Conservation (phyloP, 1,284 basidiomycete genomes). For the Fomitopsis pinicola region DNA sequence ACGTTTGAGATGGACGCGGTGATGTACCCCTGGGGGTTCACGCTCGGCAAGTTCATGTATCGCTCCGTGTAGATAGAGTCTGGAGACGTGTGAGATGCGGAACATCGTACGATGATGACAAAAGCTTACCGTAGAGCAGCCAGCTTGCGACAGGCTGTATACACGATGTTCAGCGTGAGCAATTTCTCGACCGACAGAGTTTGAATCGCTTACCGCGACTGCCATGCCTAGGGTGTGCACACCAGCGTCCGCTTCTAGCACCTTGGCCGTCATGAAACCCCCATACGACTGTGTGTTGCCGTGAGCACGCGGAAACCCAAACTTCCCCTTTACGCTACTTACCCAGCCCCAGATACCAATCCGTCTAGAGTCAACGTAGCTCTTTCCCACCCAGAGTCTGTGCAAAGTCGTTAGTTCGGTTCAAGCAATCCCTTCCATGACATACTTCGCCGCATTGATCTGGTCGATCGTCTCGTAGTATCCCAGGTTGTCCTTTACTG, state of each 20-base stretch:
- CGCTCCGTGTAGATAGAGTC: constrained; percentile 93
- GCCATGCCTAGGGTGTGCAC: constrained; percentile 88
- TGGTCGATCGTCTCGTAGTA: constrained; percentile 87
- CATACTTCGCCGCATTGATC: constrained; percentile 77
- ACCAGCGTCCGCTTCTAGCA: constrained; percentile 82
- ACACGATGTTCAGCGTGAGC: neutral
- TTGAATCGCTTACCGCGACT: constrained; percentile 56
- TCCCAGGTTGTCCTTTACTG: constrained; percentile 83
- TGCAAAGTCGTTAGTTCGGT: neutral
- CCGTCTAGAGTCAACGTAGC: constrained; percentile 75
- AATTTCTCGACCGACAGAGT: neutral
- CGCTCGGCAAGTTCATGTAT: constrained; percentile 86
- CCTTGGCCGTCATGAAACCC: constrained; percentile 89
- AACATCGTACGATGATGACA: neutral
- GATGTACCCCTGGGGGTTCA: constrained; percentile 81
- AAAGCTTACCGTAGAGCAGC: constrained; percentile 69
- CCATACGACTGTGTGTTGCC: constrained; percentile 71
- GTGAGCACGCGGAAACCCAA: neutral
- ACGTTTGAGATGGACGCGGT: constrained; percentile 84
- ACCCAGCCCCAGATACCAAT: constrained; percentile 98
- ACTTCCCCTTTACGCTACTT: constrained; percentile 25
- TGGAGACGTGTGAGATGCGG: constrained; percentile 21
- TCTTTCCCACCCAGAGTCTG: constrained; percentile 71
- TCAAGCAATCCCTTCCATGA: constrained; percentile 9
- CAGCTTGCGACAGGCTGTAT: constrained; percentile 79